phyloP scores from a whole-genome alignment of 345 rosid species.

The Populus davidiana region DNA sequence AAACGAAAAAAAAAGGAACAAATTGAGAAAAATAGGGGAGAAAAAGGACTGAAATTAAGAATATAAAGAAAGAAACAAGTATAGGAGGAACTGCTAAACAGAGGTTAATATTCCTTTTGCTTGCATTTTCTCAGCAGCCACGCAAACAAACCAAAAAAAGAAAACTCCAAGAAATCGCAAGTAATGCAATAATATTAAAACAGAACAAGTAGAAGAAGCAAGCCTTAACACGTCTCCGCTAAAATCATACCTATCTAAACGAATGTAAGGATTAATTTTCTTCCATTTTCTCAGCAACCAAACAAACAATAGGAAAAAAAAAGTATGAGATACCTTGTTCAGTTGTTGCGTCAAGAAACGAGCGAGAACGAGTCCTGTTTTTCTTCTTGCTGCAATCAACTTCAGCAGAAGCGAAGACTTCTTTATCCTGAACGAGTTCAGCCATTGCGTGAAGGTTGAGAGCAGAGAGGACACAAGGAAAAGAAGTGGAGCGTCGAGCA shows the following conservation, averaged over 20 bases:
- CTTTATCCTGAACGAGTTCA: constrained; percentile 60
- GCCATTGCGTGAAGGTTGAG: constrained; percentile 52
- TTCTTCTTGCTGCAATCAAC: constrained; percentile 15
- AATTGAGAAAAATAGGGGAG: not conserved
- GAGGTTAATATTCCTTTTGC: no score
- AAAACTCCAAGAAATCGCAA: not conserved
- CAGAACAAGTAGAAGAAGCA: not conserved
- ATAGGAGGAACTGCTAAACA: not conserved
- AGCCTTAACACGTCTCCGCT: not conserved
- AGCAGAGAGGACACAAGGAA: constrained; percentile 30
- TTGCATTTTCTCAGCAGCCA: no score
- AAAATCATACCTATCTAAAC: not conserved
- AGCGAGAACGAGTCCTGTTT: constrained; percentile 43
- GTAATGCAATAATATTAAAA: no score
- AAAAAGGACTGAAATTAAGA: not conserved
- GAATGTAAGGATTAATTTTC: no score
- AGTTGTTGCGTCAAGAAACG: constrained; percentile 65
- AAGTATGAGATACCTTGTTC: constrained; percentile 55
- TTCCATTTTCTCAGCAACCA: not conserved
- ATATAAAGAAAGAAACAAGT: not conserved
- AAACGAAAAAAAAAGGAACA: not conserved
- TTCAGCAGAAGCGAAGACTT: constrained; percentile 30
- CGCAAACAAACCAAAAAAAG: not conserved
- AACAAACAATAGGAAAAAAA: constrained; percentile 6
- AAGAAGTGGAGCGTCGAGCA: constrained; percentile 26